Percentiles rank a stretch among this genome's conserved stretches.
Evolutionary conservation across 305 asterid species (phyloP).

Genomic region (Plantago lanceolata): DNA sequence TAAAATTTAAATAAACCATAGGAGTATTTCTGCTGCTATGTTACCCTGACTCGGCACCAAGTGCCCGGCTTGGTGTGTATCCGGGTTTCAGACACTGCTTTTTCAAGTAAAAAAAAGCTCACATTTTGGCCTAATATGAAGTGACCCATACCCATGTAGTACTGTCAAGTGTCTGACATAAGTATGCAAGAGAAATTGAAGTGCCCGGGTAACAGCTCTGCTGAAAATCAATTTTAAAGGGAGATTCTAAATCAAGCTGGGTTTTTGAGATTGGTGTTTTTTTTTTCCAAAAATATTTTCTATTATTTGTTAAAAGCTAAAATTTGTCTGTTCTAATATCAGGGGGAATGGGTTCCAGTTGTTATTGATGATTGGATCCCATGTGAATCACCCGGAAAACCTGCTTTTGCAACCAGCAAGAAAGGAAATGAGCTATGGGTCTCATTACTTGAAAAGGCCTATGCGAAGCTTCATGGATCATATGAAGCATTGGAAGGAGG

Average conservation of each 20-base stretch:
- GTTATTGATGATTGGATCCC: conserved; percentile 99
- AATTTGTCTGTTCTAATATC: conserved; percentile 16
- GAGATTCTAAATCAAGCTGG: not conserved
- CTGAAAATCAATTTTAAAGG: not conserved
- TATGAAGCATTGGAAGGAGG: conserved; percentile 99
- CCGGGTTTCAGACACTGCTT: no score
- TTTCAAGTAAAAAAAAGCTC: no score
- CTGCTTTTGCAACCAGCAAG: conserved; percentile 96
- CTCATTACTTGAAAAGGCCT: conserved; percentile 85
- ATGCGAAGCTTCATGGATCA: conserved; percentile 98
- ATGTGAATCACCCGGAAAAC: conserved; percentile 93
- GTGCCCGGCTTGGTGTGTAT: no score
- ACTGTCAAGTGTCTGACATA: no score
- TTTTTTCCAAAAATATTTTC: no score
- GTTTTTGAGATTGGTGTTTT: no score
- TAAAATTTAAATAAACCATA: not conserved
- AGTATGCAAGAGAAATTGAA: no score
- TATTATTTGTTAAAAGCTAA: conserved; percentile 3
- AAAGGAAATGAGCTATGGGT: conserved; percentile 97
- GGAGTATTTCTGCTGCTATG: no score
- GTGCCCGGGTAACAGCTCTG: no score
- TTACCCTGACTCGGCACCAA: no score
- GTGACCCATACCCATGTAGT: no score
- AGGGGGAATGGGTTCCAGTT: conserved; percentile 99
- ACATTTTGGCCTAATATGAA: no score